A percentile compares a stretch with the other conserved stretches of the same genome.
Evolutionary conservation across 1,139 yeast species (phyloP).

Genomic region (Candida labiduridarum): DNA sequence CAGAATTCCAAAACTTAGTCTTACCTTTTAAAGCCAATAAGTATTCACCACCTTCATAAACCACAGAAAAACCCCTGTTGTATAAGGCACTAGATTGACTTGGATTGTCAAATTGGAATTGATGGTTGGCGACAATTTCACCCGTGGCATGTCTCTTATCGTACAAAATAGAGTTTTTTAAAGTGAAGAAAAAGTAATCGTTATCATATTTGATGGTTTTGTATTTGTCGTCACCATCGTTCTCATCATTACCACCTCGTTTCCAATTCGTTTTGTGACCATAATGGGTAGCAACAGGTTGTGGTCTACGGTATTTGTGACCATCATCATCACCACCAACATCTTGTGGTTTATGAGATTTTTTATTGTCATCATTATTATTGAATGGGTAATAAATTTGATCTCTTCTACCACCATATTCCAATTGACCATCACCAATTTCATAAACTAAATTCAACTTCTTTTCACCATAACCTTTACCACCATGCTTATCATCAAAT

Average conservation of each 20-base stretch:
- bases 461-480: constrained; percentile 4
- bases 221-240: constrained; percentile 1
- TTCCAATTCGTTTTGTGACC: constrained; percentile 3
- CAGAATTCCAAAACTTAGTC: constrained; percentile 34
- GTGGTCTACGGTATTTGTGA: too few species aligned
- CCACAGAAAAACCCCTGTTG: constrained; percentile 18
- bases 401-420: constrained; percentile 3
- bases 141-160: constrained; percentile 41
- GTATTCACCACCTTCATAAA: constrained; percentile 24
- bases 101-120: constrained; percentile 49
- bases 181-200: constrained; percentile 3
- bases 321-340: too few species aligned
- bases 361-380: not conserved
- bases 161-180: constrained; percentile 18
- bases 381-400: constrained; percentile 1
- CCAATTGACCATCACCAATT: constrained; percentile 1
- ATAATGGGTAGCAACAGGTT: not conserved
- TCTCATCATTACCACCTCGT: not conserved
- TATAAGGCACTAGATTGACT: constrained; percentile 10
- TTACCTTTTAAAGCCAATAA: constrained; percentile 11
- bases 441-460: constrained; percentile 1
- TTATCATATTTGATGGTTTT: not conserved
- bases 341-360: not conserved
- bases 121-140: constrained; percentile 47
- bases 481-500: not conserved